A percentile compares a stretch with the other conserved stretches of the same genome.
Evolutionary conservation across 2,329 filamentous ascomycete genomes (phyloP).

Genomic region (Hymenotorrendiella dingleyae): DNA sequence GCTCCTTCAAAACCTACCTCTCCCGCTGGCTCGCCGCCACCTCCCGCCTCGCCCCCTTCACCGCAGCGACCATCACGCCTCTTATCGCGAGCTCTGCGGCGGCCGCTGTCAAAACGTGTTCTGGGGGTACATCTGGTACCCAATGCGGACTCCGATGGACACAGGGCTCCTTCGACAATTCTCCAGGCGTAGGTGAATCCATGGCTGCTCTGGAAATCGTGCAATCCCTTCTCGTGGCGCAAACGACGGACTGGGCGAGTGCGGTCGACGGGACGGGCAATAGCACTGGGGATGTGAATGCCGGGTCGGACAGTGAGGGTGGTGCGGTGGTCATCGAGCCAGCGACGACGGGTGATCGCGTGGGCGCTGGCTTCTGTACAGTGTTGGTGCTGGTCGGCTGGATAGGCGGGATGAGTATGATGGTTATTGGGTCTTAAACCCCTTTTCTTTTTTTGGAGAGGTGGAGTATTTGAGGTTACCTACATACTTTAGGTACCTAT

Average conservation of each 20-base stretch:
- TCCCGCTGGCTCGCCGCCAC: conserved; percentile 56
- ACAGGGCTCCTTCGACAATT: conserved; percentile 45
- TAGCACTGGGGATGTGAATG: conserved; percentile 24
- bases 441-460: too few species aligned
- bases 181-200: conserved; percentile 61
- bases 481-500: too few species aligned
- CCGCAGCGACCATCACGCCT: conserved; percentile 45
- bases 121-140: conserved; percentile 48
- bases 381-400: conserved; percentile 21
- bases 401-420: conserved; percentile 12
- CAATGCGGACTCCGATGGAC: conserved; percentile 59
- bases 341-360: conserved; percentile 33
- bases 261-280: conserved; percentile 40
- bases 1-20: conserved; percentile 59
- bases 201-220: conserved; percentile 64
- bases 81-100: conserved; percentile 47
- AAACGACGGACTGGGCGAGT: conserved; percentile 29
- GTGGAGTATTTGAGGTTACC: too few species aligned
- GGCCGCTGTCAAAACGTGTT: conserved; percentile 50
- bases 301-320: conserved; percentile 6
- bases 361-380: conserved; percentile 36
- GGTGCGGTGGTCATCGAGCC: background rate
- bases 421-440: too few species aligned
- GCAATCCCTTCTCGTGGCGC: conserved; percentile 33
- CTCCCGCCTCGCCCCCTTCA: conserved; percentile 58